Conservation (phyloP, 805 yeast species). For the Zygosaccharomyces rouxii region DNA sequence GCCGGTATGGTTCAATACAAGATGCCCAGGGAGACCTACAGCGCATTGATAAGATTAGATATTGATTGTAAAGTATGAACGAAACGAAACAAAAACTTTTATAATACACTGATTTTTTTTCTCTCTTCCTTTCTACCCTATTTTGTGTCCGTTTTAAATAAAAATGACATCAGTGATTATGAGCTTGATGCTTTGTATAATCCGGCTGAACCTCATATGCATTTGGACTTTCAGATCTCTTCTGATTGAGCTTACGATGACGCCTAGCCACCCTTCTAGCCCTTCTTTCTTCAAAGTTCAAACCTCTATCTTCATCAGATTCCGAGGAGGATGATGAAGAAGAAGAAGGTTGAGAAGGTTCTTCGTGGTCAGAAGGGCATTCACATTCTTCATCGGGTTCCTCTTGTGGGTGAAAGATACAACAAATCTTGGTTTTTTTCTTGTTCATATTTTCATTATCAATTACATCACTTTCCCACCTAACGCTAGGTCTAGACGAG, state of each 20-base stretch:
- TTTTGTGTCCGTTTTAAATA: background rate
- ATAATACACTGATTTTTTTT: background rate
- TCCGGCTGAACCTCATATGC: conserved; percentile 88
- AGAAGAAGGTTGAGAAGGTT: conserved; percentile 11
- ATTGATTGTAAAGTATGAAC: conserved; percentile 23
- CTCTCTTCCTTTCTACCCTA: background rate
- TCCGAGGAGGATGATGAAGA: conserved; percentile 38
- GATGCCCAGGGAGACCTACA: conserved; percentile 82
- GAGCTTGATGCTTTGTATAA: conserved; percentile 34
- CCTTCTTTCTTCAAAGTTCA: conserved; percentile 34
- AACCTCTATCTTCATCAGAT: conserved; percentile 37
- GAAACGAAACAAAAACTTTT: background rate
- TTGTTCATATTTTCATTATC: conserved; percentile 87
- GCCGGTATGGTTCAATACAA: conserved; percentile 93
- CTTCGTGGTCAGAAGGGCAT: conserved; percentile 20
- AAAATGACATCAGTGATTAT: conserved; percentile 2
- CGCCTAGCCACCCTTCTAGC: conserved; percentile 35
- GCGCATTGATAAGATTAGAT: conserved; percentile 63
- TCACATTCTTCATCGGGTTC: conserved; percentile 48
- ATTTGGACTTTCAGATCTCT: conserved; percentile 50
- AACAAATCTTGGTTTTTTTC: conserved; percentile 88
- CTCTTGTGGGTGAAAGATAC: conserved; percentile 76
- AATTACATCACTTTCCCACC: conserved; percentile 81
- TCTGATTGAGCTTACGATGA: conserved; percentile 27
- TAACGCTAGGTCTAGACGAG: conserved; percentile 49